Evolutionary conservation across 2,329 filamentous ascomycete genomes (phyloP).

Genomic region (Davidsoniella eucalypti): DNA sequence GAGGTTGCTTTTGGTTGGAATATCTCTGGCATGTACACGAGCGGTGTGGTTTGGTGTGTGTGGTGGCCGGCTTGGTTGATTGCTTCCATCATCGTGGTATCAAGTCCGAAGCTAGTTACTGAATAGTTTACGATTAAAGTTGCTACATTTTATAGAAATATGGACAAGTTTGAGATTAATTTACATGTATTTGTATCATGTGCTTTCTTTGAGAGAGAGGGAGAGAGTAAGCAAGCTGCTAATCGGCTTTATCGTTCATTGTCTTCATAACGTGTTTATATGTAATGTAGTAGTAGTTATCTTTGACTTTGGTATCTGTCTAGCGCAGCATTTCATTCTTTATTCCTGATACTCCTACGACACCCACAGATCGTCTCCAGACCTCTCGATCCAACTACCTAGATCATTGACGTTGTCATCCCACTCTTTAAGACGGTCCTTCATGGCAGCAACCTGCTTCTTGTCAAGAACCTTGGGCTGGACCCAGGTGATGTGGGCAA

Average conservation of each 20-base stretch:
- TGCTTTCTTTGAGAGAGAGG: background rate
- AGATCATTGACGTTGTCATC: conserved; percentile 89
- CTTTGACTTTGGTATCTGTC: background rate
- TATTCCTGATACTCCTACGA: conserved; percentile 31
- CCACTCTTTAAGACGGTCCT: conserved; percentile 77
- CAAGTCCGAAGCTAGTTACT: background rate
- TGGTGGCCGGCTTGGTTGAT: conserved; percentile 90
- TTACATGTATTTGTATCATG: no score
- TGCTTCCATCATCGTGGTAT: conserved; percentile 37
- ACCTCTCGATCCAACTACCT: conserved; percentile 90
- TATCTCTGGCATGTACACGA: conserved; percentile 77
- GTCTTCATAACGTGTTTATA: conserved; percentile 1
- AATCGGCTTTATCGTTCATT: conserved; percentile 6
- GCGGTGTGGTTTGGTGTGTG: conserved; percentile 79
- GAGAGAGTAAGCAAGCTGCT: background rate
- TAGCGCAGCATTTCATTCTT: background rate
- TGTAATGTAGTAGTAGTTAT: background rate
- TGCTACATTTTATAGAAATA: no score
- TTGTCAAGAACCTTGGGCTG: conserved; percentile 96
- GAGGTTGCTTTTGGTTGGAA: conserved; percentile 77
- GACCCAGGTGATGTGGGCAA: conserved; percentile 95
- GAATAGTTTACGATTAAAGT: no score
- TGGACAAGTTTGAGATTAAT: no score
- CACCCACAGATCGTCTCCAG: conserved; percentile 91
- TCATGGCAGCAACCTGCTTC: conserved; percentile 89